phyloP scores from a whole-genome alignment of 1,284 basidiomycete species.

The Marasmius sp. region DNA sequence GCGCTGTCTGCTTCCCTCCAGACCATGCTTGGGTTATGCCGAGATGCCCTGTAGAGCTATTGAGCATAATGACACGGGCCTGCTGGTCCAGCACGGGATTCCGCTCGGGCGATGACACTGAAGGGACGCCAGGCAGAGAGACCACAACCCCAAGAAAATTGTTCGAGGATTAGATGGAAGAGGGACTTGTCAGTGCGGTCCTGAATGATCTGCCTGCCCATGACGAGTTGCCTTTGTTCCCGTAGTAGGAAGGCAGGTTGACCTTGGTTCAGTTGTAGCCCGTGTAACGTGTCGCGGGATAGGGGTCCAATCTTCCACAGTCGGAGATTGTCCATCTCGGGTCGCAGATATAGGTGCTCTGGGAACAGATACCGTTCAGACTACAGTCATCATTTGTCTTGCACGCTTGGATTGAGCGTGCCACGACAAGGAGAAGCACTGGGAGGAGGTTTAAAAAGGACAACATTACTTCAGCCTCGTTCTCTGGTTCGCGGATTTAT shows the following conservation, averaged over 20 bases:
- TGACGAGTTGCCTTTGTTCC: not conserved
- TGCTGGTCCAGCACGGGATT: not conserved
- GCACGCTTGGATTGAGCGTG: not conserved
- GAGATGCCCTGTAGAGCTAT: not conserved
- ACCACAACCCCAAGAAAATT: not conserved
- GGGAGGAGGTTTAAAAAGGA: not conserved
- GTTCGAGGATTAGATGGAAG: not conserved
- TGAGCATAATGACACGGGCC: not conserved
- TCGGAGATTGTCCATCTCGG: not conserved
- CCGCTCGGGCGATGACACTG: not conserved
- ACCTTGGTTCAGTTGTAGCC: not conserved
- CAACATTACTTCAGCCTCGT: not conserved
- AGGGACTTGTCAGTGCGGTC: not conserved
- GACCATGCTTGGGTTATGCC: not conserved
- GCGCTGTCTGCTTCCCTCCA: not conserved
- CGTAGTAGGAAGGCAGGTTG: not conserved
- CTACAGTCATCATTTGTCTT: not conserved
- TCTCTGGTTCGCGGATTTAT: not conserved
- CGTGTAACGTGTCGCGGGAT: not conserved
- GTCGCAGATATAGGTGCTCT: not conserved
- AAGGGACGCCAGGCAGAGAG: not conserved
- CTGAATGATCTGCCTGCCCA: not conserved
- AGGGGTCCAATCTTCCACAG: not conserved
- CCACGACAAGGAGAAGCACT: not conserved
- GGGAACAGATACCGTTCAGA: not conserved